A percentile compares a stretch with the other conserved stretches of the same genome.
These are phyloP conservation scores for Trametes cingulata DNA, from an alignment of 768 basidiomycete species.

Conservation along the genomic window DNA sequence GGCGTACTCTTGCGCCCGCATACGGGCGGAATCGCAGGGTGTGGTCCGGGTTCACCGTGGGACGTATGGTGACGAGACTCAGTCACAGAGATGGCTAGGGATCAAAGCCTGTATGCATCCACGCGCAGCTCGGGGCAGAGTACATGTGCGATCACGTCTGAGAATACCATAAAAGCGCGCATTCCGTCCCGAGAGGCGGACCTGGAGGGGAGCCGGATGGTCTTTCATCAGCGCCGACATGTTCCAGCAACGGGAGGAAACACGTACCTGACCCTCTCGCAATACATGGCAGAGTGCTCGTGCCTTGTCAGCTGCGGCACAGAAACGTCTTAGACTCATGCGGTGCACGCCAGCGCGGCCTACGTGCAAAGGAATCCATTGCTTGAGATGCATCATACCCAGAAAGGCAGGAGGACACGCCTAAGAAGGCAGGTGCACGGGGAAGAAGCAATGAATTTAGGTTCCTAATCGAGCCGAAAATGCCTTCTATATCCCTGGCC, in stretches of 20 bases:
- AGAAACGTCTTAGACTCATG: background rate
- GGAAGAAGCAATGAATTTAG: conserved; percentile 9
- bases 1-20: background rate
- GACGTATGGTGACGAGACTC: conserved; percentile 2
- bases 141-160: background rate
- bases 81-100: background rate
- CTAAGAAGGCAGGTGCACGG: background rate
- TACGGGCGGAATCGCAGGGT: background rate
- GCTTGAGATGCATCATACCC: background rate
- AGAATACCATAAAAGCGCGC: background rate
- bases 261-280: background rate
- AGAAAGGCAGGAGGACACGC: conserved; percentile 4
- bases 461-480: conserved; percentile 5
- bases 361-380: background rate
- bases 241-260: conserved; percentile 4
- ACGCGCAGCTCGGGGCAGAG: conserved; percentile 5
- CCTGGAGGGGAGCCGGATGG: background rate
- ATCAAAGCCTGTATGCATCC: conserved; percentile 14
- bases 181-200: background rate
- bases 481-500: background rate
- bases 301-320: background rate
- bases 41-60: background rate
- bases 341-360: background rate
- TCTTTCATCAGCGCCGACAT: background rate
- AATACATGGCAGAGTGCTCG: background rate